Conservation (phyloP, 768 basidiomycete genomes). For the Calocybe cyanea region DNA sequence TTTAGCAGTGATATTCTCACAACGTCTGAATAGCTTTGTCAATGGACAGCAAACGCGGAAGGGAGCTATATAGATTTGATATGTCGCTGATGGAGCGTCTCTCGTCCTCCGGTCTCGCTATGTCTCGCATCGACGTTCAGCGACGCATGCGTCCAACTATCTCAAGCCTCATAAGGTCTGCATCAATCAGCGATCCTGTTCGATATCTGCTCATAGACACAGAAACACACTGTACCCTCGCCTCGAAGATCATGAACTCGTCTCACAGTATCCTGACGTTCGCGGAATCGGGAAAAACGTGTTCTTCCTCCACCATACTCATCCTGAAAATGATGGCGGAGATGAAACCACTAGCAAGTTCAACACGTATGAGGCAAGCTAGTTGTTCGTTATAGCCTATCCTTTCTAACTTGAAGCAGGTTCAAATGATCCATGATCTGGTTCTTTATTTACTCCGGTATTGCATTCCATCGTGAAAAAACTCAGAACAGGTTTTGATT, state of each 20-base stretch:
- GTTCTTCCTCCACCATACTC: conserved; percentile 62
- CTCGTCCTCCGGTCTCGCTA: conserved; percentile 48
- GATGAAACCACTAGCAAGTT: conserved; percentile 66
- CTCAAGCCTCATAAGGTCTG: conserved; percentile 55
- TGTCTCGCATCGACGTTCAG: conserved; percentile 72
- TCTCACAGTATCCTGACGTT: conserved; percentile 48
- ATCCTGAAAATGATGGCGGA: conserved; percentile 54
- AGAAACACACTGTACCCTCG: conserved; percentile 60
- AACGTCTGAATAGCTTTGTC: conserved; percentile 49
- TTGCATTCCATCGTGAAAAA: too few relatives aligned
- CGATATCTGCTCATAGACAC: conserved; percentile 2
- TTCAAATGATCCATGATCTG: conserved; percentile 40
- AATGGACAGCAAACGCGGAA: conserved; percentile 59
- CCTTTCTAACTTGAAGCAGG: conserved; percentile 22
- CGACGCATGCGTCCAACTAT: conserved; percentile 73
- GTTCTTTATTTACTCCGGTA: conserved; percentile 41
- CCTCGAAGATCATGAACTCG: conserved; percentile 54
- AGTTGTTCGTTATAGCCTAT: not conserved
- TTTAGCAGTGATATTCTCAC: not conserved
- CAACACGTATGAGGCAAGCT: conserved; percentile 61
- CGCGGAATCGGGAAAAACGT: conserved; percentile 61
- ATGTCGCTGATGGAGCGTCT: conserved; percentile 77
- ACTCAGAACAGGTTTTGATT: too few relatives aligned
- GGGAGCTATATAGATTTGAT: conserved; percentile 58
- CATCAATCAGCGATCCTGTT: not conserved